Base-by-base conservation (phyloP, 495 filamentous ascomycete species). In the Hypoxylon crocopeplum region DNA sequence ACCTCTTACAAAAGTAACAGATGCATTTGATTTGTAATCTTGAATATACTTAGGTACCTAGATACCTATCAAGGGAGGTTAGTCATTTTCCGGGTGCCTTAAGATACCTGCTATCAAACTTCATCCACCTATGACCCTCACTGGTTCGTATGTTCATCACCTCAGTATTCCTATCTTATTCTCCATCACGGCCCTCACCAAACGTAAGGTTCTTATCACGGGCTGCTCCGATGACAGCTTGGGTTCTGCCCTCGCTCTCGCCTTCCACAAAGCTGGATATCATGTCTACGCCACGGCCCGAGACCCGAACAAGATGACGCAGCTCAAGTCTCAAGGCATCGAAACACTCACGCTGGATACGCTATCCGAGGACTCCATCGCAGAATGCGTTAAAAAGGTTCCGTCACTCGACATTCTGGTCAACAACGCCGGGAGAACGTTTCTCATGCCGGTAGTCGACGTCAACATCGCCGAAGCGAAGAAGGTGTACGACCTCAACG, bases 401-500 rank as follows among this genome's bases (percentile, higher is more conserved):
- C 58, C 70, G 10, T 64, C 59, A 15, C 69, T 83, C 3, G 71
- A 77, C 37, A 66, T 76, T 24, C 68, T 84, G 3, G 68, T 83
- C 16, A 83, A 83, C 47, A 82, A 82, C 56, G 77, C 78, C 45
- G 79, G 75, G 5, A 20, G 22, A 46, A 46, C 19, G 67, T 66
- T 17, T 41, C 42, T 34, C 54, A 73, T 73, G 62, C 75, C 68
- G 21, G 41, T 76, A 15, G 24, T 77, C 8, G 80, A 84, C 50
- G 59, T 75, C 11, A 70, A 79, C 36, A 46, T 79, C 1, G 67
- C 71, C 2, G 62, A 59, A 5, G 75, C 68, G 0, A 75, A 73
- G 54, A 63, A 69, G 1, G 54, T 81, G 5, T 83, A 76, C 47
- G 73, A 83, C 11, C 64, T 72, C 27, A 83, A 85, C 39, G 70